Evolutionary conservation across 1,139 yeast genomes (phyloP), one percentile per base, ranked within the genome.

Genomic region (Kluyveromyces marxianus): DNA sequence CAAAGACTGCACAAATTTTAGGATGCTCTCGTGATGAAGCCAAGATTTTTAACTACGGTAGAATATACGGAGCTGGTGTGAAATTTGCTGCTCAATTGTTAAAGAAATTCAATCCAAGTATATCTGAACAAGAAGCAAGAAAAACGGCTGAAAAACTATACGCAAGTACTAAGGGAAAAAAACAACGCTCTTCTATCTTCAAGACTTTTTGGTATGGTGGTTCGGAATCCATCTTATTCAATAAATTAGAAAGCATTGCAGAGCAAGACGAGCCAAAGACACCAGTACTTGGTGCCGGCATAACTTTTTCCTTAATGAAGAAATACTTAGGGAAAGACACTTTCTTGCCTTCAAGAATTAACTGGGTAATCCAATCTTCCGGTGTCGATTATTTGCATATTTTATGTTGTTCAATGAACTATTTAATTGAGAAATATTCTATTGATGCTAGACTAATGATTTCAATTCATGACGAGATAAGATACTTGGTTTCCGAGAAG

Each of bases 321-420:
- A 69, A 72, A 46, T 81, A 90, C 59, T 74, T 94, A 57, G 78
- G 78, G 48, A 71, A 77, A 39, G 80, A 80, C 48, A 70, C 77
- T 1, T 92, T 83, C 63, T 68, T 92, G 57, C 94, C 98, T 0
- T 88, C 97, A 2, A 69, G 99, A 57, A 84, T 90, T 52, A 94
- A 94, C 60, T 94, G 99, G 99, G 87, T 96, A 0, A 94, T 94
- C 59, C 99, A 94, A 63, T 88, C 97, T 37, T 88, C 97, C 1
- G 99, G 98, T 37, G 99, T 94, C 21, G 98, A 94, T 63, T 94
- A 94, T 61, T 71, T 94, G 45, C 98, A 94, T 63, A 65, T 94
- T 37, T 66, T 94, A 47, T 75, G 92, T 47, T 77, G 89, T 4
- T 81, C 96, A 0, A 92, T 94, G 97, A 87, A 88, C 50, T 87